Conservation (phyloP, 1,139 yeast species). For the Debaryomyces udenii region DNA sequence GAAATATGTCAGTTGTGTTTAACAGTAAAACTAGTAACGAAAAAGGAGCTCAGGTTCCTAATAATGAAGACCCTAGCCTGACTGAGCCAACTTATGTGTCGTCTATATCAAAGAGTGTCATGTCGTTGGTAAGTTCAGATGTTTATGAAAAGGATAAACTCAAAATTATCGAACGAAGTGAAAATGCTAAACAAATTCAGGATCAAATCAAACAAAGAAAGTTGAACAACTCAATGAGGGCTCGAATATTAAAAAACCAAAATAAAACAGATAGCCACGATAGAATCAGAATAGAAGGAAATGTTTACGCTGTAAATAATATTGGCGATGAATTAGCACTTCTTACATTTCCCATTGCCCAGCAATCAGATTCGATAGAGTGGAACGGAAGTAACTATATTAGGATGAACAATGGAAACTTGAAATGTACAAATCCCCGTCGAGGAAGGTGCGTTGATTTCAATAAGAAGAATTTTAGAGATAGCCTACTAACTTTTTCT, state of each 20-base stretch:
- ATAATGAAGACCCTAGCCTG: slow-evolving; percentile 1
- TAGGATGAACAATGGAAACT: slow-evolving; percentile 31
- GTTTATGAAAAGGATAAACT: slow-evolving; percentile 37
- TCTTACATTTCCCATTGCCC: slow-evolving; percentile 23
- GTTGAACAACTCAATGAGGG: slow-evolving; percentile 15
- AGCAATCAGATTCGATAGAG: slow-evolving; percentile 18
- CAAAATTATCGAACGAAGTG: slow-evolving; percentile 18
- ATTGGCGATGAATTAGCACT: slow-evolving; percentile 39
- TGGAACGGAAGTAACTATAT: slow-evolving; percentile 38
- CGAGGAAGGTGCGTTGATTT: slow-evolving; percentile 17
- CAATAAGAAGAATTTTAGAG: not conserved
- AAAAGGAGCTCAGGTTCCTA: not conserved
- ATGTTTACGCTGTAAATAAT: slow-evolving; percentile 36
- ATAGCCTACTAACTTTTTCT: slow-evolving; percentile 20
- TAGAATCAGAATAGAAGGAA: slow-evolving; percentile 36
- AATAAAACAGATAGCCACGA: slow-evolving; percentile 39
- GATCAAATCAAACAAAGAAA: slow-evolving; percentile 20
- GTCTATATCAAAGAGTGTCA: slow-evolving; percentile 35
- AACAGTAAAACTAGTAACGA: slow-evolving; percentile 12
- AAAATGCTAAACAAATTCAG: slow-evolving; percentile 19
- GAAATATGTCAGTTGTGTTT: slow-evolving; percentile 32
- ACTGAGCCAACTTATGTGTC: slow-evolving; percentile 23
- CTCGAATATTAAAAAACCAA: slow-evolving; percentile 28
- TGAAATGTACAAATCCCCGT: slow-evolving; percentile 20
- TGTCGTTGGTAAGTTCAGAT: slow-evolving; percentile 38